These are phyloP conservation scores for Tephrocybe sp. DNA, from an alignment of 768 basidiomycete genomes.

Conservation along the genomic window DNA sequence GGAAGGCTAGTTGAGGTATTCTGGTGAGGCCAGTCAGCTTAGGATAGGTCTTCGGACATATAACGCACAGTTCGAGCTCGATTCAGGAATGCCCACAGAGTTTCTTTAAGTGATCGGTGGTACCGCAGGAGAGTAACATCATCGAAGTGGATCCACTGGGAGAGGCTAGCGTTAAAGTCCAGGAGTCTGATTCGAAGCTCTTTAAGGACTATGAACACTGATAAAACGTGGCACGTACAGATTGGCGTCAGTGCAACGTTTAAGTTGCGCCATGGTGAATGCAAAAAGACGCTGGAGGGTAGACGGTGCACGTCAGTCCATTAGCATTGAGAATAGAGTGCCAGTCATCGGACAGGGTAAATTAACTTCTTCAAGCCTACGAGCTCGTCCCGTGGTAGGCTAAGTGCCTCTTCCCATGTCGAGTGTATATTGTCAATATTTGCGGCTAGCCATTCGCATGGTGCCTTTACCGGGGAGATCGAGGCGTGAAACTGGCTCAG, in stretches of 20 bases:
- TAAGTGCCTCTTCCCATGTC: neutral
- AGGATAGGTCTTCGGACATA: no score
- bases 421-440: constrained; percentile 11
- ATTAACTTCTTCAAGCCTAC: constrained; percentile 1
- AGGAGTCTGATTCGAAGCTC: neutral
- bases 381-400: neutral
- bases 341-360: neutral
- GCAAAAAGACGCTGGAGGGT: constrained; percentile 3
- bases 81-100: constrained; percentile 6
- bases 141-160: constrained; percentile 8
- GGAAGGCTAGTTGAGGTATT: neutral
- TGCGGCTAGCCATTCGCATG: constrained; percentile 6
- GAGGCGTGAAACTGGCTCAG: neutral
- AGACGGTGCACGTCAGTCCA: neutral
- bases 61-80: neutral
- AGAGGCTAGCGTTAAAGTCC: neutral
- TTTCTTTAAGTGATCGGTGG: constrained; percentile 9
- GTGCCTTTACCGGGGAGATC: neutral
- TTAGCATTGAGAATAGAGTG: neutral
- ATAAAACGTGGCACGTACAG: neutral
- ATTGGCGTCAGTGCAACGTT: neutral
- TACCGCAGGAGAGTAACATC: neutral
- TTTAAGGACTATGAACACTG: neutral
- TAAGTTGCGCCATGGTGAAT: constrained; percentile 5
- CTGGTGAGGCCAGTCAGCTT: neutral